Evolutionary conservation across 441 rosid species (phyloP).

Genomic region (Capsella rubella): DNA sequence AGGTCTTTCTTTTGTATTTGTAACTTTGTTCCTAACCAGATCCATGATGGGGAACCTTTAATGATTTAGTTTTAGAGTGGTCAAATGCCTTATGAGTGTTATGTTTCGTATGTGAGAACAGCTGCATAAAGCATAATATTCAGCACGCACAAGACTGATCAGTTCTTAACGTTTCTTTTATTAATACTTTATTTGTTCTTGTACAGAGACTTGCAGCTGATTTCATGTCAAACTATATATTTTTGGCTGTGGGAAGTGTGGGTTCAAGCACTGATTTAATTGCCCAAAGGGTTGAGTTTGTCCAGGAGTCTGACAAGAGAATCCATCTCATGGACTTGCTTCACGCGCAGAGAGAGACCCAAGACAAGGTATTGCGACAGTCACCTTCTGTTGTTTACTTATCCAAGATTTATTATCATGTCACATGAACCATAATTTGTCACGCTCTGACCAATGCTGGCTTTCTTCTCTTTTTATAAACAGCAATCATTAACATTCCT

Average conservation of each 20-base stretch:
- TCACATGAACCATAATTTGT: not conserved
- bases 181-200: slow-evolving; percentile 20
- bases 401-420: not conserved
- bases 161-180: slow-evolving; percentile 17
- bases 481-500: slow-evolving; percentile 71
- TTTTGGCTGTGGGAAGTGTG: slow-evolving; percentile 73
- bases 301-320: slow-evolving; percentile 64
- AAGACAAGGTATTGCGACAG: slow-evolving; percentile 53
- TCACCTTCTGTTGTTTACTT: slow-evolving; percentile 29
- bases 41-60: slow-evolving; percentile 19
- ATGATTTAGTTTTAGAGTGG: slow-evolving; percentile 29
- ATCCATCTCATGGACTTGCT: slow-evolving; percentile 75
- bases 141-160: slow-evolving; percentile 16
- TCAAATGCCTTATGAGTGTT: slow-evolving; percentile 18
- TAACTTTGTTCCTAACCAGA: slow-evolving; percentile 4
- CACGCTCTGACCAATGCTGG: not conserved
- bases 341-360: slow-evolving; percentile 64
- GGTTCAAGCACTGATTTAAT: slow-evolving; percentile 77
- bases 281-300: slow-evolving; percentile 64
- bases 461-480: slow-evolving; percentile 27
- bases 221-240: slow-evolving; percentile 62
- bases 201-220: slow-evolving; percentile 67
- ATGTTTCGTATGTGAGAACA: slow-evolving; percentile 4
- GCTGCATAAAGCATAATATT: slow-evolving; percentile 14
- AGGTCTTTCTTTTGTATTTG: slow-evolving; percentile 5